phyloP scores from a whole-genome alignment of 202 grass and related monocot genomes.

The Setaria viridis region DNA sequence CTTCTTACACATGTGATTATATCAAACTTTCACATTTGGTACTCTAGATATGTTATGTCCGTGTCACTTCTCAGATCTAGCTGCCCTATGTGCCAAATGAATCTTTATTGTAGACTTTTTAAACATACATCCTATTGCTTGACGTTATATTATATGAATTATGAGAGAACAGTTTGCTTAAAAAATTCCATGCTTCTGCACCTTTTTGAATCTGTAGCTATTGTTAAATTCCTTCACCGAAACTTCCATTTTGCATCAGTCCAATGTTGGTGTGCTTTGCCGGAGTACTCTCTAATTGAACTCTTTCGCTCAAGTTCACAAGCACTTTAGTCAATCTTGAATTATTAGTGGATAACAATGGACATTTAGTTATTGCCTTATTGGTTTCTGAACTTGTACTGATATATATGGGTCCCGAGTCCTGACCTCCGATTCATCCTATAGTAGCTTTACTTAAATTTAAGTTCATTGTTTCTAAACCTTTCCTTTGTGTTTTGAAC shows the following conservation, averaged over 20 bases:
- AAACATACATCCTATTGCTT: background rate
- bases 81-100: background rate
- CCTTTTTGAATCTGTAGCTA: background rate
- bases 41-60: background rate
- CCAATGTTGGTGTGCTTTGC: background rate
- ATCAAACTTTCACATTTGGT: background rate
- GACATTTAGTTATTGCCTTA: background rate
- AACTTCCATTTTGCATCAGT: background rate
- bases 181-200: background rate
- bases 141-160: background rate
- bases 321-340: background rate
- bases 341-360: background rate
- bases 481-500: background rate
- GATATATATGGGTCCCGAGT: background rate
- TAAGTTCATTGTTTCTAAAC: background rate
- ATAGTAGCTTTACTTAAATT: background rate
- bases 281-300: slow-evolving; percentile 20
- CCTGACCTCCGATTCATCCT: background rate
- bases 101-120: background rate
- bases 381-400: background rate
- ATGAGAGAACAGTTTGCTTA: background rate
- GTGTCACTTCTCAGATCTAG: background rate
- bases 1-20: background rate
- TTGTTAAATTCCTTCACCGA: background rate
- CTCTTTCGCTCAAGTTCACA: background rate